Evolutionary conservation across 768 basidiomycete genomes (phyloP).

Genomic region (Terana coerulea): DNA sequence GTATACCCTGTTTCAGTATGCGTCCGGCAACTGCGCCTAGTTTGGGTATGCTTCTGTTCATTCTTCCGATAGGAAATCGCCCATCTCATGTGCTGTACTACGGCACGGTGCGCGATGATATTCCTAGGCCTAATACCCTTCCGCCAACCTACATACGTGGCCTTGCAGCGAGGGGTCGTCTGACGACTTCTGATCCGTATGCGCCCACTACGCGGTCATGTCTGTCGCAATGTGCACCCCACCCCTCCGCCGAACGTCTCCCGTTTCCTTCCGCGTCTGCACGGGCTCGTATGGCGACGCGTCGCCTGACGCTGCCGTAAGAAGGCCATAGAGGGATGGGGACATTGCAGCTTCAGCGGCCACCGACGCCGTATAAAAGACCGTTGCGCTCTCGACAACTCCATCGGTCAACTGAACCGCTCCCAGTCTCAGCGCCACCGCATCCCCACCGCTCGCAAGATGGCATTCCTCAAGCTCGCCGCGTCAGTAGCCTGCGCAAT

Average conservation of each 20-base stretch:
- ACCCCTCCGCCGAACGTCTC: background rate
- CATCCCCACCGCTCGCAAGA: conserved; percentile 1
- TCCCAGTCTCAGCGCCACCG: no score
- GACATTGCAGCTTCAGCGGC: background rate
- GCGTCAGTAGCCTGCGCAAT: conserved; percentile 19
- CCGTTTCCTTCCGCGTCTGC: conserved; percentile 2
- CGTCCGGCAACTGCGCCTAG: background rate
- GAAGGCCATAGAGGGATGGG: background rate
- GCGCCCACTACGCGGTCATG: no score
- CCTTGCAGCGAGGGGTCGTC: background rate
- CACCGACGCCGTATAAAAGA: conserved; percentile 5
- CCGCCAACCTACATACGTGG: background rate
- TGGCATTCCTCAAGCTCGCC: conserved; percentile 13
- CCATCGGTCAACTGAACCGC: background rate
- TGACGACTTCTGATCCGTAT: conserved; percentile 4
- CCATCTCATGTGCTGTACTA: background rate
- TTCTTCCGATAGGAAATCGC: conserved; percentile 1
- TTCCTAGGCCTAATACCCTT: background rate
- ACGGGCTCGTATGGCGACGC: background rate
- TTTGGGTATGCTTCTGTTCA: background rate
- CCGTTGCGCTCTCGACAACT: no score
- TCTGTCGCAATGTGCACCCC: no score
- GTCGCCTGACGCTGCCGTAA: background rate
- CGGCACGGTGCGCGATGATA: background rate
- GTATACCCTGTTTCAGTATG: background rate